Base-by-base conservation (phyloP, 805 yeast genomes). In the Schwanniomyces polymorphus region DNA sequence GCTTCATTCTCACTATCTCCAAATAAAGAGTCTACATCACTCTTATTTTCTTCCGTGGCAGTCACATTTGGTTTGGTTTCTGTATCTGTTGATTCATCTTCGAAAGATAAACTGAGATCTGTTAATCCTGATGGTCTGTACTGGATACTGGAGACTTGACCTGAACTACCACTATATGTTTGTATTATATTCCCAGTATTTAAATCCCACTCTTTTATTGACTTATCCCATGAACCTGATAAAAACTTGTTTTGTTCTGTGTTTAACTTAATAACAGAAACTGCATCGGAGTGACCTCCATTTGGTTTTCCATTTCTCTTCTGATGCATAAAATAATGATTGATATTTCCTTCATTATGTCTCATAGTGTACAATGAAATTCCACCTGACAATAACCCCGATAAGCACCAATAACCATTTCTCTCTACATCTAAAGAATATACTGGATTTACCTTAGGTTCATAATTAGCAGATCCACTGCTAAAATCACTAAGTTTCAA, bases 181-280 rank as follows among this genome's bases (percentile, higher is more conserved):
- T 75, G 75, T 2, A 74, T 58, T 8, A 73, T 62, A 14, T 70
- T 64, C 1, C 97, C 97, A 0, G 86, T 79, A 54, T 88, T 78
- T 49, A 94, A 72, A 65, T 94, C 99, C 97, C 97, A 92, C 52
- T 85, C 81, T 6, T 82, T 64, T 1, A 92, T 77, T 17, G 79
- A 72, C 64, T 81, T 86, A 68, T 94, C 99, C 99, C 98, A 94
- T 14, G 90, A 79, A 0, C 97, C 97, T 43, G 94, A 84, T 16
- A 92, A 55, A 41, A 91, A 84, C 39, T 70, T 67, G 39, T 78
- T 78, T 57, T 92, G 92, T 7, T 67, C 68, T 28, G 75, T 69
- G 59, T 84, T 87, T 46, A 94, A 71, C 46, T 73, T 71, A 35
- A 92, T 64, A 14, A 83, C 85, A 16, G 95, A 86, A 0, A 94